These are phyloP conservation scores for Lycium ferocissimum DNA, from an alignment of 257 asterid species.

Conservation along the genomic window DNA sequence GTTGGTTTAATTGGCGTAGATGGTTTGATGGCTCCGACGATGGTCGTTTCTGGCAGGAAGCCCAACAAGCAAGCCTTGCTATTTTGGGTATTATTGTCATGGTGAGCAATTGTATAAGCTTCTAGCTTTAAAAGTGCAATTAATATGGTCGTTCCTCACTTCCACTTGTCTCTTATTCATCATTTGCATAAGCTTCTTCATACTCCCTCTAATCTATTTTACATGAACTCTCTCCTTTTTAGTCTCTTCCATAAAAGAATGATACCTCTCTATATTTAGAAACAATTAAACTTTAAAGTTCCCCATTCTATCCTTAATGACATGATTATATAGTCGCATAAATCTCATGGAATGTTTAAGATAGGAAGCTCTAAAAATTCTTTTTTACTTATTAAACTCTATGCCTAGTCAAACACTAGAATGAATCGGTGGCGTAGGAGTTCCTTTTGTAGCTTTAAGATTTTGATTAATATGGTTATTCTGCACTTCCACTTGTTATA, in stretches of 20 bases:
- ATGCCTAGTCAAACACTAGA: not conserved
- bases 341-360: not conserved
- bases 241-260: not conserved
- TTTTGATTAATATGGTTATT: not conserved
- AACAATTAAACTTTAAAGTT: not conserved
- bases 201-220: not conserved
- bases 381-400: not conserved
- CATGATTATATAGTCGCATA: not conserved
- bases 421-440: not conserved
- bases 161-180: not conserved
- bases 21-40: constrained; percentile 83
- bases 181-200: not conserved
- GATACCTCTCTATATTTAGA: not conserved
- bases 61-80: constrained; percentile 82
- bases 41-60: constrained; percentile 91
- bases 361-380: not conserved
- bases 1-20: constrained; percentile 76
- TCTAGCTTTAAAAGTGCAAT: not conserved
- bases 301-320: not conserved
- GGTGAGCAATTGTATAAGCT: constrained; percentile 47
- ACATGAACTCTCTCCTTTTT: not conserved
- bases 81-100: constrained; percentile 67
- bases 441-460: not conserved
- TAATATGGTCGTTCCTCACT: not conserved
- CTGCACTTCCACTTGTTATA: not conserved